Evolutionary conservation across 306 rosid genomes (phyloP), one percentile per base, ranked within the genome.

Genomic region (Corylus heterophylla): DNA sequence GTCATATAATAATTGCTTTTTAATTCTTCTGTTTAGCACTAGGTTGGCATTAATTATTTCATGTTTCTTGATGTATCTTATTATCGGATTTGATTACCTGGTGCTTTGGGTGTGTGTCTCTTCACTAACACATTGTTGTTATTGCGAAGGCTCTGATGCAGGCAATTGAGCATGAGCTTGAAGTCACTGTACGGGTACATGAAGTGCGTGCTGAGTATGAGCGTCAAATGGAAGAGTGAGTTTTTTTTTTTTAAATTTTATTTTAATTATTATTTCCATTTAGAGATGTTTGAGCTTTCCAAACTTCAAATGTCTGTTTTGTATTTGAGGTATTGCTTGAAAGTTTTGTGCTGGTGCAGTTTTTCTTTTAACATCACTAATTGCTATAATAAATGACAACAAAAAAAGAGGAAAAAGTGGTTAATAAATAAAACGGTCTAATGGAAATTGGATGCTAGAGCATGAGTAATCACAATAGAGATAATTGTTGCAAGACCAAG

Each of bases 201-300:
- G 99, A 95, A 91, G 99, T 95, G 11, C 98, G 99, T 62, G 76
- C 86, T 54, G 98, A 89, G 79, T 93, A 95, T 73, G 97, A 88
- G 74, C 95, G 97, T 73, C 99, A 93, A 84, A 91, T 84, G 85
- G 96, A 91, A 86, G 99, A 89, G 99, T 95, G 85, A 52, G 98
- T 81, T 50, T 55, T 74, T 37, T 59, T 73, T 12, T 50, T 58
- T 69, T 59, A 5, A 63, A 35, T 35, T 39, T 31, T 64, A 11
- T 70, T 69, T 29, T 54, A 20, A 6, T 67, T 48, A 20, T 52
- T 8, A 54, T 52, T 66, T 71, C 47, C 76, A 72, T 18, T 54
- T 70, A 76, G 69, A 75, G 10, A 27, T 12, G 2, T 55, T 4
- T 6, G 37, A 58, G 16, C 67, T 74, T 29, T 45, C 59, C 42